Percentiles rank a stretch among this genome's conserved stretches.
Conservation (phyloP, 1,284 basidiomycete species). For the Malassezia psittaci region DNA sequence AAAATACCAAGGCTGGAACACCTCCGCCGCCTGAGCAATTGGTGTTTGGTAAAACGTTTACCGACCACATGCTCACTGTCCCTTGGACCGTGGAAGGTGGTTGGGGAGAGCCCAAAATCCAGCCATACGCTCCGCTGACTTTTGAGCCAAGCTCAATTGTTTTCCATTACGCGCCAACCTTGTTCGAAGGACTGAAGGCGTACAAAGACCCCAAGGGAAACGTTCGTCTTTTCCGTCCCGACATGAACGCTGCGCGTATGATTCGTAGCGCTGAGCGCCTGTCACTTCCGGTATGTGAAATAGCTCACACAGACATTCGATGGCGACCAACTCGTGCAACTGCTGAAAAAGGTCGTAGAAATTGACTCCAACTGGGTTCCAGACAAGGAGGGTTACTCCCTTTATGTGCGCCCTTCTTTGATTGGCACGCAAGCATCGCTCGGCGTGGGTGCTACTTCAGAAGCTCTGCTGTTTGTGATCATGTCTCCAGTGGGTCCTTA, state of each 20-base stretch:
- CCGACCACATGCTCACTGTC: slow-evolving; percentile 85
- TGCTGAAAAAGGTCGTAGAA: slow-evolving; percentile 79
- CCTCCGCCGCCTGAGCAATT: slow-evolving; percentile 49
- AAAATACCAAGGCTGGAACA: slow-evolving; percentile 38
- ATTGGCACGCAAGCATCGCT: slow-evolving; percentile 84
- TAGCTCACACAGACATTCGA: slow-evolving; percentile 57
- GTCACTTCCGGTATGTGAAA: slow-evolving; percentile 61
- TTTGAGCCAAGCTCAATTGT: slow-evolving; percentile 77
- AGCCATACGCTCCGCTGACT: slow-evolving; percentile 66
- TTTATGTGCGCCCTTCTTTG: slow-evolving; percentile 73
- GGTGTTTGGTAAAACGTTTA: slow-evolving; percentile 55
- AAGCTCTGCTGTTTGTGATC: slow-evolving; percentile 89
- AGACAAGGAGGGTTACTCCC: slow-evolving; percentile 71
- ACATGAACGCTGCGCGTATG: slow-evolving; percentile 88
- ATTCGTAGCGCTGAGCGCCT: slow-evolving; percentile 58
- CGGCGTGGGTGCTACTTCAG: slow-evolving; percentile 74
- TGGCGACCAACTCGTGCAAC: slow-evolving; percentile 64
- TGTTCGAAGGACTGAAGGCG: slow-evolving; percentile 95
- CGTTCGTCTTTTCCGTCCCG: slow-evolving; percentile 82
- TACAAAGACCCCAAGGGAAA: slow-evolving; percentile 70
- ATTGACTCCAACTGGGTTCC: slow-evolving; percentile 91
- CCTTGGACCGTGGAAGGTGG: slow-evolving; percentile 65
- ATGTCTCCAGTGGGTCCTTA: slow-evolving; percentile 74
- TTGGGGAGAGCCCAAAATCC: slow-evolving; percentile 74
- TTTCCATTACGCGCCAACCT: slow-evolving; percentile 77